Evolutionary conservation across 1,139 yeast genomes (phyloP), one percentile per base, ranked within the genome.

Genomic region (Pichia sp.): DNA sequence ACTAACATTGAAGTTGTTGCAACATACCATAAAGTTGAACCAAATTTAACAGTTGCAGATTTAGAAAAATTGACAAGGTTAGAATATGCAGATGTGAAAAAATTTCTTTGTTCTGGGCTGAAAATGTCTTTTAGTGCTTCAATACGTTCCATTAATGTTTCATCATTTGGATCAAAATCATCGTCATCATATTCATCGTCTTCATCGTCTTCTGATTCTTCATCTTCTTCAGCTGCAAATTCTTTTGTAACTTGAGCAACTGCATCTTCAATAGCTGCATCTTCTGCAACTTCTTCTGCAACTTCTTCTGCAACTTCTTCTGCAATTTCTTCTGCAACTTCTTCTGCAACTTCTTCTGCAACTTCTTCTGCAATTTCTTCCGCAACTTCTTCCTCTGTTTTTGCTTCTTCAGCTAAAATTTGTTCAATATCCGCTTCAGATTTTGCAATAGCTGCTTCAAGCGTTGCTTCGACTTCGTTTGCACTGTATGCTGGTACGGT

Each of bases 121-220:
- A 92, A 74, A 52, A 90, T 87, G 66, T 92, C 97, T 69, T 82
- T 88, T 61, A 92, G 78, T 47, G 99, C 98, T 54, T 79, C 79
- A 56, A 92, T 68, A 75, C 99, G 85, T 60, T 92, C 98, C 54
- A 75, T 70, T 36, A 94, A 59, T 42, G 97, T 83, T 73, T 92
- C 98, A 62, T 82, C 79, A 60, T 82, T 85, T 59, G 81, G 71
- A 63, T 83, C 92, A 57, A 84, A 88, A 56, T 85, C 95, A 42
- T 81, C 85, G 39, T 70, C 69, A 50, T 71, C 75, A 47, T 58
- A 57, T 6, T 53, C 59, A 8, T 51, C 56, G 20, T 56, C 64
- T 34, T 56, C 60, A n/a, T 56, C 61, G 16, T 55, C 59, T 24
- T 47, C 44, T 49, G 40, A 49, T 20, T 36, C 43, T 12, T 39